These are phyloP conservation scores for Hypoxylon sp. DNA, from an alignment of 2,329 filamentous ascomycete genomes.

Conservation along the genomic window DNA sequence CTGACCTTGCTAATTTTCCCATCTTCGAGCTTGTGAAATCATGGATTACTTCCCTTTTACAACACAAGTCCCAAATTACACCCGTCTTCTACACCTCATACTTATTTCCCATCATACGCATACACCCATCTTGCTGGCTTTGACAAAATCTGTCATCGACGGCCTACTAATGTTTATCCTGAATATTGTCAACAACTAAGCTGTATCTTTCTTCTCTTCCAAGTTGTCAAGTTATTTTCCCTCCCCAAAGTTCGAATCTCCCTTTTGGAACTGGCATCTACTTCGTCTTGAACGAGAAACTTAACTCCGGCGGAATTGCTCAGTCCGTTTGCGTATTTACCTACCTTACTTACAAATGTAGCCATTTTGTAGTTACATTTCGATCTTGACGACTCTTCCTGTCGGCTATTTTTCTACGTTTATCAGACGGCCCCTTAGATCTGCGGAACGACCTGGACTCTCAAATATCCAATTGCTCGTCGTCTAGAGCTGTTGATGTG, in stretches of 20 bases:
- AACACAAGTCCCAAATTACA: constrained; percentile 31
- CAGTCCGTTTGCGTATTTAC: constrained; percentile 30
- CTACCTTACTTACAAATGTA: constrained; percentile 23
- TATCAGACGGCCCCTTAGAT: constrained; percentile 21
- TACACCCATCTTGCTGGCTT: constrained; percentile 14
- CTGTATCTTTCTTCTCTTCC: constrained; percentile 20
- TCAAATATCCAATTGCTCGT: constrained; percentile 37
- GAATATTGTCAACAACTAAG: constrained; percentile 14
- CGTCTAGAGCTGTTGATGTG: constrained; percentile 42
- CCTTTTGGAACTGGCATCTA: constrained; percentile 26
- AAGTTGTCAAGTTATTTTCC: constrained; percentile 20
- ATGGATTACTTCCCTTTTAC: constrained; percentile 28
- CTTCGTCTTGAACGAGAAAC: constrained; percentile 21
- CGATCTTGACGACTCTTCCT: constrained; percentile 19
- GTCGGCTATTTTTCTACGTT: constrained; percentile 11
- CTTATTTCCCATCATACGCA: constrained; percentile 27
- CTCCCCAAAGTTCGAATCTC: constrained; percentile 21
- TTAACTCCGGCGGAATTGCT: constrained; percentile 28
- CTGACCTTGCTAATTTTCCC: constrained; percentile 30
- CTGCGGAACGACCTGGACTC: constrained; percentile 36
- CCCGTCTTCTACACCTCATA: constrained; percentile 26
- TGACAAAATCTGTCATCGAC: neutral
- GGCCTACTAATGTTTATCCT: constrained; percentile 14
- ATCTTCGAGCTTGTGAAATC: constrained; percentile 41
- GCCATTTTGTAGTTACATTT: constrained; percentile 23